phyloP scores from a whole-genome alignment of 2,329 filamentous ascomycete species.

The Curvularia hawaiiensis region DNA sequence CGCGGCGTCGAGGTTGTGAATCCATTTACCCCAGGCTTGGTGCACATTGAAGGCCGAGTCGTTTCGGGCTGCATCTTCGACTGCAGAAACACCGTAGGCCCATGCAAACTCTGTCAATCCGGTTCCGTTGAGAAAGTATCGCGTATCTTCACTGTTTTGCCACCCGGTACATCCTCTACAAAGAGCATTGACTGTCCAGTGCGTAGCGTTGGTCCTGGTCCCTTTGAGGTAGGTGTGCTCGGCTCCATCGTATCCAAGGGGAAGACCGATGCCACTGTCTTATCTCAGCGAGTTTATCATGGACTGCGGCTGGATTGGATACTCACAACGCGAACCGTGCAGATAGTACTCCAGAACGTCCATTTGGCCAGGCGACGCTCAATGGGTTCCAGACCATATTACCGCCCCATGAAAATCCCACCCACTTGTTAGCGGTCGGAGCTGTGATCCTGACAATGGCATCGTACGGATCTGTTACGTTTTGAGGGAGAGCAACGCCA shows the following conservation, averaged over 20 bases:
- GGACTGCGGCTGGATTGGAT: neutral
- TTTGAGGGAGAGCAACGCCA: slow-evolving; percentile 40
- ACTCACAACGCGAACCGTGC: slow-evolving; percentile 42
- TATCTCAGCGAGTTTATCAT: slow-evolving; percentile 22
- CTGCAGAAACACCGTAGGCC: slow-evolving; percentile 36
- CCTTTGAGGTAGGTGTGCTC: slow-evolving; percentile 38
- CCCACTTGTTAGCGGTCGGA: slow-evolving; percentile 34
- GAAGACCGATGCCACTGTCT: slow-evolving; percentile 33
- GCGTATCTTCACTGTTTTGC: slow-evolving; percentile 36
- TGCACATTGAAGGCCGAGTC: slow-evolving; percentile 43
- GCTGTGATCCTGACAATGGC: slow-evolving; percentile 39
- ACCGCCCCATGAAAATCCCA: slow-evolving; percentile 41
- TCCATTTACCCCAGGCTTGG: slow-evolving; percentile 38
- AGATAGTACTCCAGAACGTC: slow-evolving; percentile 33
- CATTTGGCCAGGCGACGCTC: slow-evolving; percentile 41
- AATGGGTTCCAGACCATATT: slow-evolving; percentile 43
- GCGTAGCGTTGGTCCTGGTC: slow-evolving; percentile 38
- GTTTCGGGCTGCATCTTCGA: slow-evolving; percentile 38
- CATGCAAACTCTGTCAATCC: slow-evolving; percentile 40
- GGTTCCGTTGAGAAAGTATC: slow-evolving; percentile 32
- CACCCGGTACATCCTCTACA: slow-evolving; percentile 42
- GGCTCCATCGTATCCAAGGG: slow-evolving; percentile 35
- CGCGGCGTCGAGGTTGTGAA: slow-evolving; percentile 38
- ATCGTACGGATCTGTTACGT: slow-evolving; percentile 38
- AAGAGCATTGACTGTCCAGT: slow-evolving; percentile 39